Conservation (phyloP, 305 asterid species). For the Lippia alba region DNA sequence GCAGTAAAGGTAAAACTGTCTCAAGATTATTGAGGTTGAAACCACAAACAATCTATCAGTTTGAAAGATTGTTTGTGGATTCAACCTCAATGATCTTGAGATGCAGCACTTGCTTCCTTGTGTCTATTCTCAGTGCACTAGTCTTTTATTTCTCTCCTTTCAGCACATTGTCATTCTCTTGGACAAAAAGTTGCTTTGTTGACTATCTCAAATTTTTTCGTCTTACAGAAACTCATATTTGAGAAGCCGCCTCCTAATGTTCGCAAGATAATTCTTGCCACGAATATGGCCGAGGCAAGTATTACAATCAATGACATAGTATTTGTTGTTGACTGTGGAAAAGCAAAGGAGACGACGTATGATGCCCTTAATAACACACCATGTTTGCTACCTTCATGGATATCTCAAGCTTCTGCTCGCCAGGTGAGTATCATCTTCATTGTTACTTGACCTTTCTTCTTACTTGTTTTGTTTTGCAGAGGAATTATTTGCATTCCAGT, state of each 20-base stretch:
- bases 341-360: slow-evolving; percentile 98
- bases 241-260: slow-evolving; percentile 91
- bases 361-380: slow-evolving; percentile 91
- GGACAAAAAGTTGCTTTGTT: slow-evolving; percentile 21
- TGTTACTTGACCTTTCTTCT: slow-evolving; percentile 26
- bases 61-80: slow-evolving; percentile 12
- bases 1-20: background rate
- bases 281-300: slow-evolving; percentile 99
- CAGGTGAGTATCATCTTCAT: slow-evolving; percentile 65
- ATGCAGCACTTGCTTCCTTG: slow-evolving; percentile 20
- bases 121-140: slow-evolving; percentile 15
- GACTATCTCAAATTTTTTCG: slow-evolving; percentile 36
- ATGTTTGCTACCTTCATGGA: slow-evolving; percentile 97
- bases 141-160: slow-evolving; percentile 19
- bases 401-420: slow-evolving; percentile 98
- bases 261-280: slow-evolving; percentile 94
- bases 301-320: slow-evolving; percentile 97
- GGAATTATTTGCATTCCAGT: slow-evolving; percentile 20
- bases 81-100: slow-evolving; percentile 17
- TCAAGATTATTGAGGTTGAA: slow-evolving; percentile 15
- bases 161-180: slow-evolving; percentile 2
- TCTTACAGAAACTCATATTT: slow-evolving; percentile 88
- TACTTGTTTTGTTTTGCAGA: slow-evolving; percentile 25
- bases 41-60: slow-evolving; percentile 16
- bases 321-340: slow-evolving; percentile 98